phyloP scores from a whole-genome alignment of 257 asterid species.

The Solanum infundibuliforme region DNA sequence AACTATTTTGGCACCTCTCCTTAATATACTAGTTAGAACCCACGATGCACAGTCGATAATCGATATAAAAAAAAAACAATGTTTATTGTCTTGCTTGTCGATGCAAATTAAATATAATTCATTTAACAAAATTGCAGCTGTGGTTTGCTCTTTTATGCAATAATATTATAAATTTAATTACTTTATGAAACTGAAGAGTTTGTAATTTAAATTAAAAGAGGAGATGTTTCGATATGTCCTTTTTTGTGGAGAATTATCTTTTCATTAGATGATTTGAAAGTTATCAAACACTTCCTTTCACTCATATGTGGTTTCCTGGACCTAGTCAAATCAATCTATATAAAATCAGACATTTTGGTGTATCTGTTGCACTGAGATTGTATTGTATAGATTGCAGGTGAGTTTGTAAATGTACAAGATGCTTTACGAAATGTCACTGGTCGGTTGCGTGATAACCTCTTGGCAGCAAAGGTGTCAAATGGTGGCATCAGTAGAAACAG shows the following conservation, averaged over 20 bases:
- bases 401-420: constrained; percentile 42
- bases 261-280: not conserved
- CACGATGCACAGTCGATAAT: not conserved
- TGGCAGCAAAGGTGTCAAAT: constrained; percentile 21
- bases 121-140: not conserved
- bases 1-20: not conserved
- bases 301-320: not conserved
- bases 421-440: constrained; percentile 56
- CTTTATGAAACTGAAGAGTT: not conserved
- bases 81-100: not conserved
- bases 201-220: not conserved
- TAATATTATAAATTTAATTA: not conserved
- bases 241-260: not conserved
- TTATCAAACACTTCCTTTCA: not conserved
- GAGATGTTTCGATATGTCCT: not conserved
- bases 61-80: no score
- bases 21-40: not conserved
- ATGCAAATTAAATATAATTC: not conserved
- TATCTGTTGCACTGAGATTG: not conserved
- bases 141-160: not conserved
- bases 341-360: not conserved
- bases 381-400: constrained; percentile 54
- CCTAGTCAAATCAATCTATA: not conserved
- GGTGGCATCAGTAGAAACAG: constrained; percentile 20
- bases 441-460: constrained; percentile 45